Evolutionary conservation across 305 asterid species (phyloP).

Genomic region (Fraxinus baroniana): DNA sequence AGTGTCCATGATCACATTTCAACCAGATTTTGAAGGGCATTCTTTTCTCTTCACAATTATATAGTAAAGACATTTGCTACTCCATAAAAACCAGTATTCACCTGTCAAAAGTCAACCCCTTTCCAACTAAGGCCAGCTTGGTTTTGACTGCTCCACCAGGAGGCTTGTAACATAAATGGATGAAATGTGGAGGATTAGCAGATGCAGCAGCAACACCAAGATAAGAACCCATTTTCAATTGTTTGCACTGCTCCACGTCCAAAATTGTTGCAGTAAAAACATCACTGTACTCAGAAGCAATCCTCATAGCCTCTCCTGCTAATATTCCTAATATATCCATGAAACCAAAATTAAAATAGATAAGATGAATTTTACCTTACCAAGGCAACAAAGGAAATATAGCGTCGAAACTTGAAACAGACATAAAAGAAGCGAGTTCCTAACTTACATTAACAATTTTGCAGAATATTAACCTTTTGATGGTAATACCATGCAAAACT

Average conservation of each 20-base stretch:
- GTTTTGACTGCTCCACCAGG: constrained; percentile 66
- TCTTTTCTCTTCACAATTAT: not conserved
- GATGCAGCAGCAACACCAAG: constrained; percentile 94
- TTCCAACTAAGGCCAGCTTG: constrained; percentile 90
- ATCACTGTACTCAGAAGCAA: constrained; percentile 72
- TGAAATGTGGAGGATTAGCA: constrained; percentile 82
- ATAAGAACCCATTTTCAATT: constrained; percentile 96
- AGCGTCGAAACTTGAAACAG: not conserved
- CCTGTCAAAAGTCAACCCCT: constrained; percentile 99
- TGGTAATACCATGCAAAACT: not conserved
- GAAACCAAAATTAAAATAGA: not conserved
- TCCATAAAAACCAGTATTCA: constrained; percentile 10
- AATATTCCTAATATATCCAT: constrained; percentile 50
- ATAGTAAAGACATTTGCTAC: not conserved
- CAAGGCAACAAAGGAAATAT: not conserved
- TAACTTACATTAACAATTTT: not conserved
- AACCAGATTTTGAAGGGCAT: not conserved
- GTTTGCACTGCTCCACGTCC: constrained; percentile 88
- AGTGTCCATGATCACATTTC: not conserved
- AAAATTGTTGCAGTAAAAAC: constrained; percentile 81
- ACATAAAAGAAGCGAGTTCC: not conserved
- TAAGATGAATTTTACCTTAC: not conserved
- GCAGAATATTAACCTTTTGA: not conserved
- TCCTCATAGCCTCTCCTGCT: constrained; percentile 70
- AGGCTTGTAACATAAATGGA: constrained; percentile 89